Conservation (phyloP, 2,329 filamentous ascomycete genomes). For the Ophiostoma sp. region DNA sequence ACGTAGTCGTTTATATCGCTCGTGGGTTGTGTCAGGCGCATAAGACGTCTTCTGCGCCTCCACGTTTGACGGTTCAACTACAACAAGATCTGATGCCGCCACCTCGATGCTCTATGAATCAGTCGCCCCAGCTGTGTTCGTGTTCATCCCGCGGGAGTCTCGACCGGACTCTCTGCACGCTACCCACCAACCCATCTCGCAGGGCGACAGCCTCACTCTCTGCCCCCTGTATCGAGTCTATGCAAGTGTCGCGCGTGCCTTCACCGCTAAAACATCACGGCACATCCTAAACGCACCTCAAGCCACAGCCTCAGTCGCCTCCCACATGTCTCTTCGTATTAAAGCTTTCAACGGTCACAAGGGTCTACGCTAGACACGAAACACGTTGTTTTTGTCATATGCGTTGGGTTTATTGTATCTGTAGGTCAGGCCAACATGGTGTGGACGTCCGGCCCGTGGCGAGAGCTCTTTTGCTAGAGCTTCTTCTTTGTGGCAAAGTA, state of each 20-base stretch:
- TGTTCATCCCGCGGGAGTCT: too few species aligned
- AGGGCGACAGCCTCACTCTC: not conserved
- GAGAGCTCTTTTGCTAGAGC: not conserved
- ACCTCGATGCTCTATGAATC: too few species aligned
- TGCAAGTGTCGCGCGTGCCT: not conserved
- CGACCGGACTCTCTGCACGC: too few species aligned
- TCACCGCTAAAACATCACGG: conserved; percentile 6
- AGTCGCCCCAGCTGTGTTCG: too few species aligned
- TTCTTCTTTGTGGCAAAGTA: not conserved
- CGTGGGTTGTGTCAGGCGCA: too few species aligned
- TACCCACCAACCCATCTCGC: not conserved
- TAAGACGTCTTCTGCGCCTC: too few species aligned
- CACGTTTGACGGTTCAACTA: too few species aligned
- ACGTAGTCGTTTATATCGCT: too few species aligned
- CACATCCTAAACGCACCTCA: not conserved
- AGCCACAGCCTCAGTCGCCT: not conserved
- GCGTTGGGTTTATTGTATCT: not conserved
- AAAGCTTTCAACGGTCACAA: not conserved
- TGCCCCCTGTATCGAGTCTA: not conserved
- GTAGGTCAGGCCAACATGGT: not conserved
- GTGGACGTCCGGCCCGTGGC: conserved; percentile 1
- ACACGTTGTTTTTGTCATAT: not conserved
- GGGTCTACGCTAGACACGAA: not conserved
- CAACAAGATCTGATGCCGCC: too few species aligned
- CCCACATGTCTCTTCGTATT: not conserved